phyloP scores from a whole-genome alignment of 129 eudicot genomes.

The Oenanthe sinensis region DNA sequence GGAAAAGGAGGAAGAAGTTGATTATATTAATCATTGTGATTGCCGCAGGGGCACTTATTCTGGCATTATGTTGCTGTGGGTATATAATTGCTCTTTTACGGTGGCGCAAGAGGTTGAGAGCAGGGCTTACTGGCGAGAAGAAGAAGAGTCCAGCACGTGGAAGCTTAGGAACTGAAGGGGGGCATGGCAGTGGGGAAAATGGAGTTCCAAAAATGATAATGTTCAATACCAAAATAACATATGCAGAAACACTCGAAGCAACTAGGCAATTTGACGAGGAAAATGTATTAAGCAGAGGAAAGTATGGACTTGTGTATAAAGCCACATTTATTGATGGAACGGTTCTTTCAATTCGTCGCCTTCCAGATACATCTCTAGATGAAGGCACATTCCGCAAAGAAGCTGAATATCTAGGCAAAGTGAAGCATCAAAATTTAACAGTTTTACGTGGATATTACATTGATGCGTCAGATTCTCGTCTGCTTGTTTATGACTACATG shows the following conservation, averaged over 20 bases:
- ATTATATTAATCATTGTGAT: conserved; percentile 48
- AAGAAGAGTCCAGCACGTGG: conserved; percentile 54
- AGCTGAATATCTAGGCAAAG: conserved; percentile 71
- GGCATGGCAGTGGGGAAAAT: conserved; percentile 52
- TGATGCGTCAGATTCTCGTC: conserved; percentile 56
- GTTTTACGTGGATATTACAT: conserved; percentile 85
- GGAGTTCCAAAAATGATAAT: conserved; percentile 54
- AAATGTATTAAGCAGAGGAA: conserved; percentile 64
- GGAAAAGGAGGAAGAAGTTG: conserved; percentile 36
- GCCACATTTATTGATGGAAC: conserved; percentile 73
- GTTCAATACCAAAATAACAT: conserved; percentile 64
- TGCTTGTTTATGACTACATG: conserved; percentile 88
- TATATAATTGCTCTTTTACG: conserved; percentile 37
- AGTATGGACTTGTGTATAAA: conserved; percentile 64
- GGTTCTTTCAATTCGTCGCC: conserved; percentile 70
- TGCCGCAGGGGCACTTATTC: conserved; percentile 32
- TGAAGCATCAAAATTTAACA: conserved; percentile 69
- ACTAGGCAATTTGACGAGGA: conserved; percentile 83
- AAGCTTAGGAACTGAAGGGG: conserved; percentile 45
- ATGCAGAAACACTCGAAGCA: conserved; percentile 67
- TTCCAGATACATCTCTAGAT: conserved; percentile 46
- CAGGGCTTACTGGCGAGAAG: conserved; percentile 44
- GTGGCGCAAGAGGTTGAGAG: conserved; percentile 56
- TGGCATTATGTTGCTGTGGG: conserved; percentile 55
- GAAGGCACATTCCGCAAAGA: conserved; percentile 49